Evolutionary conservation across 2,329 filamentous ascomycete species (phyloP).

Genomic region (Penicillium polonicum): DNA sequence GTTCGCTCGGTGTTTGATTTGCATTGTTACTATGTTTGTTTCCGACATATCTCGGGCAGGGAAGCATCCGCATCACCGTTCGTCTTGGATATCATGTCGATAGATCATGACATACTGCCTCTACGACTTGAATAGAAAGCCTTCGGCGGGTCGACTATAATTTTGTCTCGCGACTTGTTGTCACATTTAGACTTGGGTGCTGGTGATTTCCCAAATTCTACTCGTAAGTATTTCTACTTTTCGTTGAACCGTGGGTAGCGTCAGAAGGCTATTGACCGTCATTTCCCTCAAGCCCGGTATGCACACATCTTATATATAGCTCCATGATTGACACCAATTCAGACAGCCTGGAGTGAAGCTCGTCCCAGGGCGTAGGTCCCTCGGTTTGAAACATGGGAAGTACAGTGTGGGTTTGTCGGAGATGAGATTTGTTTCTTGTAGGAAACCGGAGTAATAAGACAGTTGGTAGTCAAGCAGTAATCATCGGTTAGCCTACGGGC

Average conservation of each 20-base stretch:
- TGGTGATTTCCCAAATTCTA: background rate
- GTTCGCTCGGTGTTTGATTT: slow-evolving; percentile 3
- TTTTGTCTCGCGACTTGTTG: background rate
- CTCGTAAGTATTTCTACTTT: no score
- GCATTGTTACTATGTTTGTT: slow-evolving; percentile 1
- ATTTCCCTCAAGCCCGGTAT: no score
- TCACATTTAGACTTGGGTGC: background rate
- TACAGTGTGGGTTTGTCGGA: background rate
- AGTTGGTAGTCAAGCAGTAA: no score
- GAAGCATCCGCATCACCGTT: background rate
- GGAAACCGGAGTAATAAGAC: no score
- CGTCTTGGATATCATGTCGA: background rate
- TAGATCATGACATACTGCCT: slow-evolving; percentile 5
- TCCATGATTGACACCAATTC: background rate
- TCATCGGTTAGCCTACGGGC: no score
- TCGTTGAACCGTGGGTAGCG: no score
- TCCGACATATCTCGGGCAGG: background rate
- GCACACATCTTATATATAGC: no score
- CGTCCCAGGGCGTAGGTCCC: background rate
- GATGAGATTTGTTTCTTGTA: no score
- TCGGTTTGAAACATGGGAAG: background rate
- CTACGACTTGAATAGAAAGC: slow-evolving; percentile 1
- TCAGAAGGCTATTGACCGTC: no score
- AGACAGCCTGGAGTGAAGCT: background rate
- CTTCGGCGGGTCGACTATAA: background rate